phyloP scores from a whole-genome alignment of 768 basidiomycete species.

The Agrocybe praecox region DNA sequence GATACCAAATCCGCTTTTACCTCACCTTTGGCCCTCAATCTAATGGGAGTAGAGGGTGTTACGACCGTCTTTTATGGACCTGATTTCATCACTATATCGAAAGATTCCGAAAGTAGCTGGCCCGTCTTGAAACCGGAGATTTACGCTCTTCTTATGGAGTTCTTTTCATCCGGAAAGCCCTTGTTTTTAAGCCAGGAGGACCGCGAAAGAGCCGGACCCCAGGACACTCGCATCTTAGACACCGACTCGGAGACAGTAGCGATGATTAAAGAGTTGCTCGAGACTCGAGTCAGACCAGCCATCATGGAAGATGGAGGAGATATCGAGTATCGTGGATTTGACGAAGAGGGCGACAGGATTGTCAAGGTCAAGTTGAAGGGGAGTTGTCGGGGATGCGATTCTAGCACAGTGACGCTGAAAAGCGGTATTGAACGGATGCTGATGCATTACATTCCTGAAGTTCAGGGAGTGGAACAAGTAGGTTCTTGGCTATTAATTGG shows the following conservation, averaged over 20 bases:
- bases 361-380: slow-evolving; percentile 95
- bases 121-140: slow-evolving; percentile 94
- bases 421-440: slow-evolving; percentile 98
- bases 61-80: slow-evolving; percentile 92
- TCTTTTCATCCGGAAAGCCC: slow-evolving; percentile 88
- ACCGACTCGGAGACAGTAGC: slow-evolving; percentile 96
- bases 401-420: slow-evolving; percentile 94
- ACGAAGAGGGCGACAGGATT: slow-evolving; percentile 73
- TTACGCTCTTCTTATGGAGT: slow-evolving; percentile 95
- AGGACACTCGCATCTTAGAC: slow-evolving; percentile 92
- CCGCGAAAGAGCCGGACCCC: slow-evolving; percentile 79
- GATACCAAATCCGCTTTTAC: slow-evolving; percentile 82
- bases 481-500: neutral
- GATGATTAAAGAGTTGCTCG: slow-evolving; percentile 98
- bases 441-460: slow-evolving; percentile 98
- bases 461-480: slow-evolving; percentile 89
- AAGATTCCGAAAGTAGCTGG: slow-evolving; percentile 86
- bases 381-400: slow-evolving; percentile 94
- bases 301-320: slow-evolving; percentile 99
- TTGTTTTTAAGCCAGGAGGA: slow-evolving; percentile 87
- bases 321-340: slow-evolving; percentile 93
- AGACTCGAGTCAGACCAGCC: slow-evolving; percentile 92
- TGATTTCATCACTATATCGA: slow-evolving; percentile 97
- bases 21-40: slow-evolving; percentile 93
- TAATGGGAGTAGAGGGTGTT: slow-evolving; percentile 95